A percentile compares a stretch with the other conserved stretches of the same genome.
phyloP scores from a whole-genome alignment of 208 protist genomes.

The Leishmania lainsoni region DNA sequence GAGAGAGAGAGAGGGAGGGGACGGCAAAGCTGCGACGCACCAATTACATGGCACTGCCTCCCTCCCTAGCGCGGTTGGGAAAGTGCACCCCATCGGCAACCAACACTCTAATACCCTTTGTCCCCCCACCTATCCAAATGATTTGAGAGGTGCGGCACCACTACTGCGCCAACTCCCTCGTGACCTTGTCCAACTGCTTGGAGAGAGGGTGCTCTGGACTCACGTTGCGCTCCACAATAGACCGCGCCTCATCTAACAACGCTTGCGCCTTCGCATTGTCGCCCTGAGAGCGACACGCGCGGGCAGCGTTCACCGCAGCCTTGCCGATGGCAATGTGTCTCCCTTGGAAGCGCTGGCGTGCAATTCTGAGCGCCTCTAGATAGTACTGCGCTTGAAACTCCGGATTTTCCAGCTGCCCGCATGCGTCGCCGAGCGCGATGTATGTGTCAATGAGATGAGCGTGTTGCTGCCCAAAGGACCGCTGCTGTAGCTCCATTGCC shows the following conservation, averaged over 20 bases:
- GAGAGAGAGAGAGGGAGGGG: not conserved
- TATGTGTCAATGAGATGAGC: slow-evolving; percentile 75
- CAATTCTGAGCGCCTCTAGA: slow-evolving; percentile 70
- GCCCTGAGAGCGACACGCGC: slow-evolving; percentile 50
- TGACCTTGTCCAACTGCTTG: slow-evolving; percentile 41
- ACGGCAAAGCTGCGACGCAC: not conserved
- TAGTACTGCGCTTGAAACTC: slow-evolving; percentile 68
- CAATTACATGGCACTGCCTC: not conserved
- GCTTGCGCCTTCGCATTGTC: slow-evolving; percentile 47
- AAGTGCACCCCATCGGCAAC: not conserved
- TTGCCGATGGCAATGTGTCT: slow-evolving; percentile 69
- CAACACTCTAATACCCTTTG: not conserved
- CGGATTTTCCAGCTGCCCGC: slow-evolving; percentile 56
- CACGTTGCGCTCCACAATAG: slow-evolving; percentile 57
- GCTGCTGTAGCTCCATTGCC: slow-evolving; percentile 76
- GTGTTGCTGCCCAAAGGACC: slow-evolving; percentile 82
- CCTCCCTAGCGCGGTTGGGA: not conserved
- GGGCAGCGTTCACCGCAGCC: slow-evolving; percentile 62
- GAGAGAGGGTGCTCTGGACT: slow-evolving; percentile 50
- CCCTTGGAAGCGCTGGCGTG: slow-evolving; percentile 60
- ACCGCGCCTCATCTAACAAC: slow-evolving; percentile 48
- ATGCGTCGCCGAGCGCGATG: slow-evolving; percentile 70
- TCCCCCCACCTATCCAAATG: not conserved
- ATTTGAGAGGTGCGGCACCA: not conserved
- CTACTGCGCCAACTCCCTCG: slow-evolving; percentile 35